phyloP scores from a whole-genome alignment of 2,329 filamentous ascomycete genomes.

The Didymella glomerata region DNA sequence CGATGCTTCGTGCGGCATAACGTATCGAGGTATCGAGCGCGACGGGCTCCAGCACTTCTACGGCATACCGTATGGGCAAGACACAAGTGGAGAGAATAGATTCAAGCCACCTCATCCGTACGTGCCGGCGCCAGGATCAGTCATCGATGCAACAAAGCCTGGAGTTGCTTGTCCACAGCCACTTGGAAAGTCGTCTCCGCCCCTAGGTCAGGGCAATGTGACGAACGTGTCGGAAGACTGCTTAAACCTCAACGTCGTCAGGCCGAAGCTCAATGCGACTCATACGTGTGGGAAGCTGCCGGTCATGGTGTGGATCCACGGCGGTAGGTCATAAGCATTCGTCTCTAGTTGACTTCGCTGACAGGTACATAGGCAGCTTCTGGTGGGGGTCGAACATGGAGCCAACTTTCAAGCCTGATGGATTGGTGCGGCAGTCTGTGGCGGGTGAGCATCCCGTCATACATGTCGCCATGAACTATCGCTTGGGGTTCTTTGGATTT shows the following conservation, averaged over 20 bases:
- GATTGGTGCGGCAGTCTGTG: constrained; percentile 57
- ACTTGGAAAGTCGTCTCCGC: constrained; percentile 39
- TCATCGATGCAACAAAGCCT: constrained; percentile 52
- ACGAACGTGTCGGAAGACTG: constrained; percentile 62
- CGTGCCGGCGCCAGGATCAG: constrained; percentile 42
- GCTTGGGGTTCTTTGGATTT: constrained; percentile 53
- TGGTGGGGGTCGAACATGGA: constrained; percentile 46
- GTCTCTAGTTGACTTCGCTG: not conserved
- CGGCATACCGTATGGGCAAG: constrained; percentile 58
- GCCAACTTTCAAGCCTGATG: constrained; percentile 54
- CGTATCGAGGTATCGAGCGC: constrained; percentile 55
- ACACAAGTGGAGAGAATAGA: constrained; percentile 56
- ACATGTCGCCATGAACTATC: constrained; percentile 49
- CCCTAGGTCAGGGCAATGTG: constrained; percentile 47
- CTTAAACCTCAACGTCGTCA: constrained; percentile 67
- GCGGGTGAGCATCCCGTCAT: constrained; percentile 53
- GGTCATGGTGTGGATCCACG: constrained; percentile 68
- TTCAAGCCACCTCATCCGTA: constrained; percentile 57
- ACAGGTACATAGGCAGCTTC: constrained; percentile 26
- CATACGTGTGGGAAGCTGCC: constrained; percentile 56
- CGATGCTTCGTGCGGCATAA: constrained; percentile 40
- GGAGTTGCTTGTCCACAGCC: constrained; percentile 59
- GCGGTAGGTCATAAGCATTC: constrained; percentile 38
- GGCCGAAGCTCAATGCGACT: constrained; percentile 54
- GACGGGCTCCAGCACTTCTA: constrained; percentile 60